Conservation (phyloP, 2,329 filamentous ascomycete species). For the Colletotrichum spaethianum region DNA sequence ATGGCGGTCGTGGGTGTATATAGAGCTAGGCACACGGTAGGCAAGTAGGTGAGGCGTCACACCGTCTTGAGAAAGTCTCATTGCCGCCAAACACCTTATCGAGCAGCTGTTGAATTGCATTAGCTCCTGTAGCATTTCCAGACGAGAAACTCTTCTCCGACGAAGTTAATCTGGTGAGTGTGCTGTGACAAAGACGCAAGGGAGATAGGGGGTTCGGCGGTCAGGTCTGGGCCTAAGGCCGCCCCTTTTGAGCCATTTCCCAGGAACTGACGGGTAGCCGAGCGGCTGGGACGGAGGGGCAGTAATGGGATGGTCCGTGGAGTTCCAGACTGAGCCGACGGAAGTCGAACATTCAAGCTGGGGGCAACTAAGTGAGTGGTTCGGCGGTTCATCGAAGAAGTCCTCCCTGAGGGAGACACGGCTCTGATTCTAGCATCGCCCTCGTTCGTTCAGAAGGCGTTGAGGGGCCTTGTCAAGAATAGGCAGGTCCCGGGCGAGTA, state of each 20-base stretch:
- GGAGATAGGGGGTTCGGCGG: constrained; percentile 18
- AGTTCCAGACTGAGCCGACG: constrained; percentile 29
- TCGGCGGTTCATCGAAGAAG: constrained; percentile 3
- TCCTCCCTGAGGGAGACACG: constrained; percentile 10
- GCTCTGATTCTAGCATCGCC: constrained; percentile 27
- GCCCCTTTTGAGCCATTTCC: no score
- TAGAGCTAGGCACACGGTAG: neutral
- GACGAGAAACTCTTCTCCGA: neutral
- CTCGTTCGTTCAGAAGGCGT: constrained; percentile 17
- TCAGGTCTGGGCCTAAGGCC: constrained; percentile 3
- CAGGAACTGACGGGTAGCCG: neutral
- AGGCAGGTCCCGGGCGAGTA: constrained; percentile 19
- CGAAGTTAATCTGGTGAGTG: constrained; percentile 27
- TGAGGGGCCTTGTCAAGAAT: constrained; percentile 12
- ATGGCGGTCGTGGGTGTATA: neutral
- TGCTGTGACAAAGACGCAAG: neutral
- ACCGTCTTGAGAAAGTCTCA: neutral
- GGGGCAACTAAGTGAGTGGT: neutral
- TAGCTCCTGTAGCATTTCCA: constrained; percentile 18
- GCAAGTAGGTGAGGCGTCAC: neutral
- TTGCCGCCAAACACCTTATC: neutral
- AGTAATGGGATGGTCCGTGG: constrained; percentile 19
- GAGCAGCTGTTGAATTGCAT: constrained; percentile 10
- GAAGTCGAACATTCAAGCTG: neutral
- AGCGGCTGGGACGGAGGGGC: neutral